Conservation (phyloP, 345 rosid species). For the Eucalyptus marginata region DNA sequence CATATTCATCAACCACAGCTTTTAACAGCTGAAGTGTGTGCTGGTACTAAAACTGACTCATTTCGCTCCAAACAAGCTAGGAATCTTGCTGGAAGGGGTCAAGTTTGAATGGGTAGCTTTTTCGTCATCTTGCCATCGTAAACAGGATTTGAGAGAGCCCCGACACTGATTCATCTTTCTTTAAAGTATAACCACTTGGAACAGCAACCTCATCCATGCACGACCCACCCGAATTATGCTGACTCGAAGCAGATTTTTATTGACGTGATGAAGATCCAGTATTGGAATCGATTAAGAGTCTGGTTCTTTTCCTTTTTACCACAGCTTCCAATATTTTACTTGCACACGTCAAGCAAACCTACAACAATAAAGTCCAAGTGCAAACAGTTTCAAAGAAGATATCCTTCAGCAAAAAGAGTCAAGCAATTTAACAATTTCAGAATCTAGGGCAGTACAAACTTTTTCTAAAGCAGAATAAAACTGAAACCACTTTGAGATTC, state of each 20-base stretch:
- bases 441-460: background rate
- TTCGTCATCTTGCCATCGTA: conserved; percentile 73
- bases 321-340: background rate
- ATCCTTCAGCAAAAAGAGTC: background rate
- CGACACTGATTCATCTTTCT: conserved; percentile 42
- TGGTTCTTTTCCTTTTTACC: background rate
- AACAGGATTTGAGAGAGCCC: conserved; percentile 56
- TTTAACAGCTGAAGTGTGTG: conserved; percentile 93
- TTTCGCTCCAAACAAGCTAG: conserved; percentile 79
- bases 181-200: conserved; percentile 42
- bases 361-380: background rate
- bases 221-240: conserved; percentile 32
- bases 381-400: background rate
- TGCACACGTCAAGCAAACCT: background rate
- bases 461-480: background rate
- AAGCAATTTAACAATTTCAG: background rate
- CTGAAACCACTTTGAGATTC: background rate
- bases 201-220: conserved; percentile 95
- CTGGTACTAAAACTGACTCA: conserved; percentile 84
- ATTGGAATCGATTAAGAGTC: background rate
- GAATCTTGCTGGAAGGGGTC: conserved; percentile 81
- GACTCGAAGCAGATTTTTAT: conserved; percentile 30
- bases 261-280: background rate
- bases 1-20: conserved; percentile 94
- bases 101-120: conserved; percentile 54